phyloP scores from a whole-genome alignment of 2,329 filamentous ascomycete genomes.

The Lachnellula arida region DNA sequence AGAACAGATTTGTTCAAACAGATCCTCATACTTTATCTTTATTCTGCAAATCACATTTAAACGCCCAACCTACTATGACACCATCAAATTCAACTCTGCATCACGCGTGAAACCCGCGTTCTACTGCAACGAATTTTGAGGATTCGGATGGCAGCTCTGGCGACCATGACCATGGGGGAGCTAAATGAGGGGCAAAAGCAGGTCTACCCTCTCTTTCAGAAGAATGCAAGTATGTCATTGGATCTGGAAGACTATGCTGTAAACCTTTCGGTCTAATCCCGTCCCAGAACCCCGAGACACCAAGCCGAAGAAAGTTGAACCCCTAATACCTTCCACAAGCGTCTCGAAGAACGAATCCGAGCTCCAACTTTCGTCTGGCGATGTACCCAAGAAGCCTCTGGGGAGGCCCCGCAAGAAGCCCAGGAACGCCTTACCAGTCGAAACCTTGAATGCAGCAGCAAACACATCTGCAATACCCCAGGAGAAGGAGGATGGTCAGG shows the following conservation, averaged over 20 bases:
- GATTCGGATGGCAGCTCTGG: constrained; percentile 28
- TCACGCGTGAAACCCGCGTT: constrained; percentile 28
- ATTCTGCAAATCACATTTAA: background rate
- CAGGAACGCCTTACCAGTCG: background rate
- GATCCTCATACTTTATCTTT: background rate
- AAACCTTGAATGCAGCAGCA: background rate
- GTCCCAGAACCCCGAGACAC: background rate
- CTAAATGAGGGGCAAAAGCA: constrained; percentile 24
- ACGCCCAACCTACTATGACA: constrained; percentile 1
- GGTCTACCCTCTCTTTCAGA: constrained; percentile 32
- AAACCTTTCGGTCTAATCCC: background rate
- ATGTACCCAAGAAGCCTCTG: background rate
- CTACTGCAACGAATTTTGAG: background rate
- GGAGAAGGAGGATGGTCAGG: constrained; percentile 2
- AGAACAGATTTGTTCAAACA: background rate
- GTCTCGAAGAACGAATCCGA: background rate
- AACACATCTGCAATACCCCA: background rate
- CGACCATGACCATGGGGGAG: constrained; percentile 27
- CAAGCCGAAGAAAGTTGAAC: background rate
- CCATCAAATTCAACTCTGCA: constrained; percentile 3
- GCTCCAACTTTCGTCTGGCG: background rate
- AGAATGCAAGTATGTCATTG: constrained; percentile 23
- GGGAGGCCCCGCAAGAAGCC: background rate
- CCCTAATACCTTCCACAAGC: background rate
- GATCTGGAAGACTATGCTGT: background rate